Conservation (phyloP, 305 asterid species). For the Solanum hybrid region DNA sequence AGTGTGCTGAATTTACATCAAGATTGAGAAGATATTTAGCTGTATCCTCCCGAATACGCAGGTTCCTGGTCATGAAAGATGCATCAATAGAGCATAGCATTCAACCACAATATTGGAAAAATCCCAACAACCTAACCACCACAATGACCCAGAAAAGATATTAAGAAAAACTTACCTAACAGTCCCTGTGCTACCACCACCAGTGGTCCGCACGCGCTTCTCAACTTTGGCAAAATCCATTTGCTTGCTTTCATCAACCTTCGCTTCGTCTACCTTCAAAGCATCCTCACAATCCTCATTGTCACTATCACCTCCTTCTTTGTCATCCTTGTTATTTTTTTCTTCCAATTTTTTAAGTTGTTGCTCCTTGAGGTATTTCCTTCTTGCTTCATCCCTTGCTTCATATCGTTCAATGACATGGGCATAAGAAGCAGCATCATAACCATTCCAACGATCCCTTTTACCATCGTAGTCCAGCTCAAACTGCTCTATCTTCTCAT, state of each 20-base stretch:
- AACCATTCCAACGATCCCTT: slow-evolving; percentile 96
- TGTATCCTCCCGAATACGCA: slow-evolving; percentile 94
- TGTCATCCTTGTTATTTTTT: slow-evolving; percentile 52
- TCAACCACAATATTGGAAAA: neutral
- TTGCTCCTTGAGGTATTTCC: slow-evolving; percentile 71
- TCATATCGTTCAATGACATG: slow-evolving; percentile 76
- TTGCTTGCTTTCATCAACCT: slow-evolving; percentile 98
- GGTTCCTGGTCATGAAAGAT: slow-evolving; percentile 38
- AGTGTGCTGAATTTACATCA: slow-evolving; percentile 85
- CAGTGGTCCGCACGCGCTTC: slow-evolving; percentile 97
- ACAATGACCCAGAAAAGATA: neutral
- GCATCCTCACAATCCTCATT: slow-evolving; percentile 78
- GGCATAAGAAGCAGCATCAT: slow-evolving; percentile 74
- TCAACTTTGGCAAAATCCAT: slow-evolving; percentile 99
- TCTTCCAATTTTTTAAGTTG: slow-evolving; percentile 86
- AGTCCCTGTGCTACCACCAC: slow-evolving; percentile 99
- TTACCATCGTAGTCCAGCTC: slow-evolving; percentile 97
- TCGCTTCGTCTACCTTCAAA: slow-evolving; percentile 81
- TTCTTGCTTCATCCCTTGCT: slow-evolving; percentile 90
- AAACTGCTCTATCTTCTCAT: slow-evolving; percentile 85
- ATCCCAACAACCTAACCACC: neutral
- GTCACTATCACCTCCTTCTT: slow-evolving; percentile 58
- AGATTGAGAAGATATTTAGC: slow-evolving; percentile 98
- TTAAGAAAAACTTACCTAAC: slow-evolving; percentile 46
- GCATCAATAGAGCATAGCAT: neutral